These are phyloP conservation scores for Apiospora aurea DNA, from an alignment of 2,329 filamentous ascomycete genomes.

Conservation along the genomic window DNA sequence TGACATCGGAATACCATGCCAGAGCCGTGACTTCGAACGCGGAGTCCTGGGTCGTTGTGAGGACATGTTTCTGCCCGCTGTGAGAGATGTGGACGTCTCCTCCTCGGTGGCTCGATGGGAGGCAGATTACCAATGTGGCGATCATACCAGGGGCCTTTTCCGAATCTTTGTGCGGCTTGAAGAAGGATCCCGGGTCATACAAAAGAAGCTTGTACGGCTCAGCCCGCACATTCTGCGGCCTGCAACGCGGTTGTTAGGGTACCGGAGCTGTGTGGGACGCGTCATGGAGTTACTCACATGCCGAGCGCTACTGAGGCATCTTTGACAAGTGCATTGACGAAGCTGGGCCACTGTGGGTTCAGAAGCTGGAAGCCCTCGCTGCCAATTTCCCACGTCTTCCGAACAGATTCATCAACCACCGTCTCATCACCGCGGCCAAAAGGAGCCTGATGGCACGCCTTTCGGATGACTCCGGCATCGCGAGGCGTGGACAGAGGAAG, in stretches of 20 bases:
- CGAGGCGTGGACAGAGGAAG: conserved; percentile 35
- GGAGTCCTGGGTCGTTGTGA: conserved; percentile 42
- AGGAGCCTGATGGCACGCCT: conserved; percentile 39
- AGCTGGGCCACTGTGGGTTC: conserved; percentile 46
- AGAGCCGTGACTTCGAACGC: conserved; percentile 41
- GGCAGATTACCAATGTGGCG: conserved; percentile 52
- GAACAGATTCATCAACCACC: conserved; percentile 46
- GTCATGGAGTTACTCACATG: conserved; percentile 29
- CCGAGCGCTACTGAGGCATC: conserved; percentile 40
- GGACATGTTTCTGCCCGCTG: conserved; percentile 37
- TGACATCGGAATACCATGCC: conserved; percentile 57
- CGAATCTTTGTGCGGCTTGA: conserved; percentile 52
- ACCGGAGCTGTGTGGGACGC: too few species aligned
- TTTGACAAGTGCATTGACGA: conserved; percentile 35
- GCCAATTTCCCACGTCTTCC: conserved; percentile 49
- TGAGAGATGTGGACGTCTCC: conserved; percentile 50
- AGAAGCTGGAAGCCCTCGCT: conserved; percentile 42
- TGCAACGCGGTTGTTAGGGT: conserved; percentile 2
- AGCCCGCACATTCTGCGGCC: conserved; percentile 32
- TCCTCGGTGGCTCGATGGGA: conserved; percentile 53
- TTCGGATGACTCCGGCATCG: conserved; percentile 38
- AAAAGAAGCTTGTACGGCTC: conserved; percentile 52
- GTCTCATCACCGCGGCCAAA: conserved; percentile 48
- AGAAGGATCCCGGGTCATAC: conserved; percentile 55
- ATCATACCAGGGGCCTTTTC: conserved; percentile 55